phyloP scores from a whole-genome alignment of 768 basidiomycete genomes.

The Tylopilus vinaceipallidus region DNA sequence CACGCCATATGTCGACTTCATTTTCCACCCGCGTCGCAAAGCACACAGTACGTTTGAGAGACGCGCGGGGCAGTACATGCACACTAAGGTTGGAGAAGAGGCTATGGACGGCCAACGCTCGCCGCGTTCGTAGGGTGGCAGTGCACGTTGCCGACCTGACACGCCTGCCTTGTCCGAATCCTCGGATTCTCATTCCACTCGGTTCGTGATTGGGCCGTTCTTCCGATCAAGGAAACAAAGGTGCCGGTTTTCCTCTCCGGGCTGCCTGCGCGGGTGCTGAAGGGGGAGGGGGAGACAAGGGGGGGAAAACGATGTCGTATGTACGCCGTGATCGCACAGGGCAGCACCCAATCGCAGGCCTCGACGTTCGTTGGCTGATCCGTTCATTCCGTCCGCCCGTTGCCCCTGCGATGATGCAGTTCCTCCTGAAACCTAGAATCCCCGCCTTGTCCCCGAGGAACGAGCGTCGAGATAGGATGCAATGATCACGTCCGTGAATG shows the following conservation, averaged over 20 bases:
- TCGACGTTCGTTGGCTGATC: no score
- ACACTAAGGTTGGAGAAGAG: neutral
- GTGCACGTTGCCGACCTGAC: no score
- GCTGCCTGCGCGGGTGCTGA: no score
- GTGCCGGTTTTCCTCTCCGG: neutral
- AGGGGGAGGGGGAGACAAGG: neutral
- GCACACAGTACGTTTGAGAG: neutral
- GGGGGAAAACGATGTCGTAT: neutral
- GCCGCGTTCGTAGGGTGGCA: neutral
- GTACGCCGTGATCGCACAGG: neutral
- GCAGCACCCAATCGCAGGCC: no score
- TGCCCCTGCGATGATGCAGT: neutral
- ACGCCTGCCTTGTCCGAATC: no score
- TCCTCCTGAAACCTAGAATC: neutral
- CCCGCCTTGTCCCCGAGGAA: no score
- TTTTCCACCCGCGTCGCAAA: neutral
- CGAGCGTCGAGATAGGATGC: no score
- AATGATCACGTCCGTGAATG: no score
- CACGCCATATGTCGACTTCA: neutral
- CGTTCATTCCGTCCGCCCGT: neutral
- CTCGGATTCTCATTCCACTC: neutral
- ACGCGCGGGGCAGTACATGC: no score
- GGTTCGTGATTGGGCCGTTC: neutral
- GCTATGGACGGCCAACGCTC: neutral
- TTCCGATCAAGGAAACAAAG: neutral